A percentile compares a stretch with the other conserved stretches of the same genome.
phyloP scores from a whole-genome alignment of 164 flowering plant species.

The Vitis riparia region DNA sequence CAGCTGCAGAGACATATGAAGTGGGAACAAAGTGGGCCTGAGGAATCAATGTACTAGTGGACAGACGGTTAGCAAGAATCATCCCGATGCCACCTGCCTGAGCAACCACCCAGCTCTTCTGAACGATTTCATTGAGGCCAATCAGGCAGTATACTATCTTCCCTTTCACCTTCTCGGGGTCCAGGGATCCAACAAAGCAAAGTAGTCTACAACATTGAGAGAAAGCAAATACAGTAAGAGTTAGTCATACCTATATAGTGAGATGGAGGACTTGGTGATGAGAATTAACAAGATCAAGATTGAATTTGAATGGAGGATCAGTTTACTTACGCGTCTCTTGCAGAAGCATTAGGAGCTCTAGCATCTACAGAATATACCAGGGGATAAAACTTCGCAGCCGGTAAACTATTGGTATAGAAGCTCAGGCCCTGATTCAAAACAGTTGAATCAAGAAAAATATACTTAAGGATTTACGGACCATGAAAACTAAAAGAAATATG shows the following conservation, averaged over 20 bases:
- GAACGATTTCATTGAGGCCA: neutral
- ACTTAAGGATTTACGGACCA: no score
- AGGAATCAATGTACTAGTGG: neutral
- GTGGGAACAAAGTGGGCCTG: conserved; percentile 1
- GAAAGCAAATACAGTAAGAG: neutral
- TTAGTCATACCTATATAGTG: no score
- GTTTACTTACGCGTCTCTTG: neutral
- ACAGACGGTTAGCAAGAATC: neutral
- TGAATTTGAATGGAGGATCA: neutral
- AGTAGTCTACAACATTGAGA: neutral
- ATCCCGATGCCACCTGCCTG: conserved; percentile 6
- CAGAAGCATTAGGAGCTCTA: no score
- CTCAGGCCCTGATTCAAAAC: conserved; percentile 2
- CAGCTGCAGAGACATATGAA: conserved; percentile 1
- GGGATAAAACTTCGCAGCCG: conserved; percentile 2
- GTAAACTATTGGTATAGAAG: neutral
- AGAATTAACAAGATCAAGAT: no score
- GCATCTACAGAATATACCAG: neutral
- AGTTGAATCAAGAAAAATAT: neutral
- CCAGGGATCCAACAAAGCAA: conserved; percentile 6
- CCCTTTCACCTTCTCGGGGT: neutral
- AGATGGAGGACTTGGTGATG: neutral
- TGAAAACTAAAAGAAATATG: no score
- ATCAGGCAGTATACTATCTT: neutral
- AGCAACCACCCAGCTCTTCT: neutral